A percentile compares a stretch with the other conserved stretches of the same genome.
Conservation (phyloP, 352 stramenopile genomes). For the Pythium rishiriense region DNA sequence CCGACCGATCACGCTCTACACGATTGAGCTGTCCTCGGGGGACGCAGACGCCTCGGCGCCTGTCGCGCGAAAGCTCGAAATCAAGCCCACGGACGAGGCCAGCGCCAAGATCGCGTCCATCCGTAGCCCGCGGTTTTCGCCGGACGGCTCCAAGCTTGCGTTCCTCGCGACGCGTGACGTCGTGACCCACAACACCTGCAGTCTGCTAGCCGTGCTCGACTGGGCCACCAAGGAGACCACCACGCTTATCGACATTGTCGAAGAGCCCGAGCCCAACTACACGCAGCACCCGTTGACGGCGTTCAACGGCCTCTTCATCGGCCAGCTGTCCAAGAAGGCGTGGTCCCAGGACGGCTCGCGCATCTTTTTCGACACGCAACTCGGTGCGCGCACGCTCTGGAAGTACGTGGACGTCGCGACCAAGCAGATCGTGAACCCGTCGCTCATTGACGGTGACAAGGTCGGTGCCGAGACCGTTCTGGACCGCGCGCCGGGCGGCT, state of each 20-base stretch:
- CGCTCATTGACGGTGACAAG: constrained; percentile 47
- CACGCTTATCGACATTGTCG: constrained; percentile 64
- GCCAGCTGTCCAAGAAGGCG: constrained; percentile 44
- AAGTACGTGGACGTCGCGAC: constrained; percentile 66
- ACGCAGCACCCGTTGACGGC: constrained; percentile 38
- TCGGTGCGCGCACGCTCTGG: constrained; percentile 65
- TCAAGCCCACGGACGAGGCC: constrained; percentile 38
- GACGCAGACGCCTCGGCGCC: constrained; percentile 21
- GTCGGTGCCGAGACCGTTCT: constrained; percentile 57
- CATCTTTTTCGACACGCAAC: constrained; percentile 71
- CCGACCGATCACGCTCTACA: constrained; percentile 66
- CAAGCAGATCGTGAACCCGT: constrained; percentile 44
- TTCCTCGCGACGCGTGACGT: constrained; percentile 73
- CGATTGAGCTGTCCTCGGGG: constrained; percentile 33
- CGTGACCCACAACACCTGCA: constrained; percentile 75
- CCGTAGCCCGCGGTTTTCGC: constrained; percentile 65
- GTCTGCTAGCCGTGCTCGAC: constrained; percentile 58
- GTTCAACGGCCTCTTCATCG: constrained; percentile 76
- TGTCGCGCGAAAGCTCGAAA: constrained; percentile 41
- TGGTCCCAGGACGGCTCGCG: constrained; percentile 59
- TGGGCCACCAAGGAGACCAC: constrained; percentile 61
- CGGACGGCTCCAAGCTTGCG: constrained; percentile 61
- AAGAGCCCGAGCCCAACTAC: constrained; percentile 44
- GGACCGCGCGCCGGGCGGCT: constrained; percentile 36
- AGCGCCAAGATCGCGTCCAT: constrained; percentile 47